Evolutionary conservation across 1,139 yeast species (phyloP).

Genomic region (Scheffersomyces lignicola): DNA sequence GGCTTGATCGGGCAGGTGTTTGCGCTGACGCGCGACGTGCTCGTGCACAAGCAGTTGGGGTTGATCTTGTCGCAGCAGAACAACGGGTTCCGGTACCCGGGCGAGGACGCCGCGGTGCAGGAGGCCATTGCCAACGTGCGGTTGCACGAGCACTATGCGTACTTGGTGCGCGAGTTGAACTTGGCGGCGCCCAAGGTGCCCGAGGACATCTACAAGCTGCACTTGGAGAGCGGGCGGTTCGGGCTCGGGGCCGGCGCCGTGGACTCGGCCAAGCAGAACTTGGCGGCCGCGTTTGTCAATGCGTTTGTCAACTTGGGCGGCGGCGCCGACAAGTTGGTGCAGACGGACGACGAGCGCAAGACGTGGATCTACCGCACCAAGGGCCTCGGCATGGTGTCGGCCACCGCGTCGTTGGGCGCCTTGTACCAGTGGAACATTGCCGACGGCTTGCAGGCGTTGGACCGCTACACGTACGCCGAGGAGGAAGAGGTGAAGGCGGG

Average conservation of each 20-base stretch:
- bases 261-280: constrained; percentile 92
- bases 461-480: constrained; percentile 82
- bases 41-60: constrained; percentile 86
- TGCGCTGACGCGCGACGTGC: constrained; percentile 66
- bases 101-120: constrained; percentile 75
- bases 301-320: constrained; percentile 90
- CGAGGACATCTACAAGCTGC: constrained; percentile 91
- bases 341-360: constrained; percentile 69
- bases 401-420: constrained; percentile 91
- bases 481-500: constrained; percentile 94
- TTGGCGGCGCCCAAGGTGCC: constrained; percentile 89
- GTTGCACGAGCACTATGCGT: constrained; percentile 75
- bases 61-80: constrained; percentile 87
- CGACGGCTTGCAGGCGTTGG: constrained; percentile 87
- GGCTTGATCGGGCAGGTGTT: constrained; percentile 77
- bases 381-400: constrained; percentile 89
- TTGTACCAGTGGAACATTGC: constrained; percentile 89
- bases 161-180: constrained; percentile 83
- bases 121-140: constrained; percentile 82
- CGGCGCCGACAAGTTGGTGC: constrained; percentile 79
- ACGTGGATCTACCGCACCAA: constrained; percentile 92
- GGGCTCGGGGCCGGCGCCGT: constrained; percentile 64
- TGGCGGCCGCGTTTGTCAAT: constrained; percentile 94
- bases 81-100: constrained; percentile 66
- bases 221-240: constrained; percentile 68